Evolutionary conservation across 768 basidiomycete species (phyloP), one percentile per base, ranked within the genome.

Genomic region (Phlebiopsis gigantea): DNA sequence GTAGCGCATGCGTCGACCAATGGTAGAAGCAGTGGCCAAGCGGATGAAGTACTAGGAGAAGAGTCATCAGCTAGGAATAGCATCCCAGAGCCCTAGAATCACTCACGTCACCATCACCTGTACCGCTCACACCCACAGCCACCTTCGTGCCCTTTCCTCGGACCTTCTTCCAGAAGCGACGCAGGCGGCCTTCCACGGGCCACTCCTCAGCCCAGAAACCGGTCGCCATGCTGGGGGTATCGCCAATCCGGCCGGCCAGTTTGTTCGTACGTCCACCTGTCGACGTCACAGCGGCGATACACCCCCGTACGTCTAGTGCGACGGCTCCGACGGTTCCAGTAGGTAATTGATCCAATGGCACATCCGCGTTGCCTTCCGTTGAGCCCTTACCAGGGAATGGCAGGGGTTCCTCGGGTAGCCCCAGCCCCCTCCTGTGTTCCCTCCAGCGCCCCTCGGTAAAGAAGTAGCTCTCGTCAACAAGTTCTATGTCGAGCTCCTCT

Each of bases 141-240:
- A 64, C 67, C 9, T 65, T 61, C 15, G 62, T 58, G 24, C 65
- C 58, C 43, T 71, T 73, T 2, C 76, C 69, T 21, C 58, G 66
- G 21, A 79, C 43, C 21, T 70, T 73, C 39, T 72, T 69, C 78
- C 75, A 82, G n/a, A 69, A 43, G 19, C 68, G 61, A 58, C 62
- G 73, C 65, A 65, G 59, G 69, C 61, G 61, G 46, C 69, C 63
- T 47, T 61, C 56, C 57, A 69, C 54, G 57, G 53, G 59, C 90
- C 90, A 93, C 69, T 90, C 84, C 63, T 89, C 89, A 8, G 89
- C 88, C 89, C 89, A 93, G 70, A 85, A 93, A 0, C 90, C 91
- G 12, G 80, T 73, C 4, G 87, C 89, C 81, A 88, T 84, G 26
- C 78, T 68, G 0, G 90, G 90, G 1, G 91, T 93, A 63, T 92